Base-by-base conservation (phyloP, 306 rosid genomes). In the Hippophae gyantsensis region DNA sequence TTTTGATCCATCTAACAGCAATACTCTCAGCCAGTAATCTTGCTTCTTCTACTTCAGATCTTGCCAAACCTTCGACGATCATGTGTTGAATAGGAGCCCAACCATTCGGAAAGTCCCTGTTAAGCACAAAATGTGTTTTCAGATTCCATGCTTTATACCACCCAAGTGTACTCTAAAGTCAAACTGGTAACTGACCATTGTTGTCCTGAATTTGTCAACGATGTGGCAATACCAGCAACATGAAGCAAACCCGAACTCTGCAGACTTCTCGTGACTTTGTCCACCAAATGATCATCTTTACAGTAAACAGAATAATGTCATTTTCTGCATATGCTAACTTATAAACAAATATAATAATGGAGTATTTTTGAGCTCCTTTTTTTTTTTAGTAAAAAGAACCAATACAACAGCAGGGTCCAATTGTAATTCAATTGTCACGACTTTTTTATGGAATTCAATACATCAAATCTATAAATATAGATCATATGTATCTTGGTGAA, bases 81-180 rank as follows among this genome's bases (percentile, higher is more conserved):
- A 92, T 92, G 81, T 88, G 99, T 60, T 92, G 94, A 14, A 92
- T 60, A 5, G 89, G 96, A 53, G 99, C 88, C 96, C 99, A 92
- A 56, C 99, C 96, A 66, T 92, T 92, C 26, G 99, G 99, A 63
- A 78, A 88, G 80, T 92, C 96, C 99, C 99, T 85, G 63, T 59
- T 42, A 32, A 32, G 38, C 38, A 32, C 38, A 32, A 32, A 32
- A 32, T 32, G 38, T 32, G 38, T 32, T 32, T 32, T 32, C 38
- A 32, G 38, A 32, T 32, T 32, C 38, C 38, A 32, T 32, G 38
- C 38, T 32, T 2, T 2, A 4, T 32, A 32, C 38, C 14, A 13
- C 14, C 14, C 3, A 49, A 11, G 12, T 13, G 7, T 49, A 13
- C 23, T 18, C 5, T 13, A 13, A 55, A 44, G 14, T 70, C n/a